Base-by-base conservation (phyloP, 371 early-diverging fungal genomes). In the Cokeromyces recurvatus region DNA sequence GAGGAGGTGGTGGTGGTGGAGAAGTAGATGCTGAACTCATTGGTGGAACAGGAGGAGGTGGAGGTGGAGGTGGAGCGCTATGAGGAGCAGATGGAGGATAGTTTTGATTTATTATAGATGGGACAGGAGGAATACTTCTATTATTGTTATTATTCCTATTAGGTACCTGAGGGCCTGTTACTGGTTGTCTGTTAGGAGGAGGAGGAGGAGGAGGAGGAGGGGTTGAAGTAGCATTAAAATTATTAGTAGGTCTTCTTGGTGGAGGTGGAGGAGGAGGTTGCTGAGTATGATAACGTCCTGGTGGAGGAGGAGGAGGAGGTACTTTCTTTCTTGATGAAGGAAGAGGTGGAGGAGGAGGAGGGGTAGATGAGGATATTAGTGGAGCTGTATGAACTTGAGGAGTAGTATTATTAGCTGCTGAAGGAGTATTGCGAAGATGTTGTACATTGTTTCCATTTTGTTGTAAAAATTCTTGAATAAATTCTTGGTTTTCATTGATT, bases 401-500 rank as follows among this genome's bases (percentile, higher is more conserved):
- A 7, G 23, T 16, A 16, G 36, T 41, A 12, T 19, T 22, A 4
- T 24, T 21, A 10, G 50, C 46, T 24, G 31, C n/a, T 35, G 41
- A 17, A 14, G 35, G 17, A 17, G 23, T 31, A n/a, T 14, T 23
- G 12, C 5, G 40, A 32, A 25, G 27, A 37, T 34, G 24, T 36
- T 34, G 7, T n/a, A 15, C 14, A 14, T 34, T 9, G 4, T 6
- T 4, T 7, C 81, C 72, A 42, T 65, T 63, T 45, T 75, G 59
- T 37, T 76, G 52, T 38, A 79, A 52, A 55, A 70, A 81, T 21
- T 68, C 64, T n/a, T 58, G 54, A 29, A 78, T 71, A 51, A 74
- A 77, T 22, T 71, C 73, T 46, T 77, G 65, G 41, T 78, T 74
- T 38, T 74, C 62, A 34, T 68, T 64, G 41, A 80, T 80, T 42